Evolutionary conservation across 2,329 filamentous ascomycete species (phyloP), one percentile per base, ranked within the genome.

Genomic region (Xylaria sp.): DNA sequence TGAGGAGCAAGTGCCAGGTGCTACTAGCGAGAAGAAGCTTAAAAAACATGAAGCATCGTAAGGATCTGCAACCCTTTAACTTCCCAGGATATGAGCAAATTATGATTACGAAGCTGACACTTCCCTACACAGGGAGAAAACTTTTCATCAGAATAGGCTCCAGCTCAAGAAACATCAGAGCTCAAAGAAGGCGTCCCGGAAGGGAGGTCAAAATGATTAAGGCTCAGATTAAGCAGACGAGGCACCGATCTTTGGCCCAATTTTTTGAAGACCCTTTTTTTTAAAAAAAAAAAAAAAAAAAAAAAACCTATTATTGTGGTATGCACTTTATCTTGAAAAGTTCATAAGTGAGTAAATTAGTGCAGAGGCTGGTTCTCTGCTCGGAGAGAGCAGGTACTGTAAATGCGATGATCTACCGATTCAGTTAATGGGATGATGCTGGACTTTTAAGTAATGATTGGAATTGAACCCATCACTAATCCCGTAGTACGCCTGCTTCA

Each of bases 11-110:
- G 82, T 85, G 2, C 86, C 86, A 0, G 80, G 80, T 2, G 81
- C 82, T 70, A 83, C 85, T 2, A 83, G 80, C 63, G 72, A 72
- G 1, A 80, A 82, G 28, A 87, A 83, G 76, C 80, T 78, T 48
- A 80, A 83, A 75, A 88, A 86, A 69, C 79, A 86, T 63, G 78
- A 83, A 61, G 78, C 80, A 32, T 74, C 85, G 86, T 88, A 72
- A 74, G 82, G 77, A 34, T 28, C 4, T 41, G 5, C 23, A 13
- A n/a, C 6, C 13, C 20, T 41, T 34, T 1, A 2, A 30, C 2
- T 36, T 25, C 2, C 20, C 8, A 4, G 25, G 23, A 23, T 15
- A 23, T 1, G 30, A 13, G 39, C n/a, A 10, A 12, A 39, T 48
- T 28, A 34, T 48, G 18, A 20, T 3, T 3, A 13, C 41, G 50